Percentiles rank a stretch among this genome's conserved stretches.
These are phyloP conservation scores for Trichoderma atrobrunneum DNA, from an alignment of 2,329 filamentous ascomycete species.

Conservation along the genomic window DNA sequence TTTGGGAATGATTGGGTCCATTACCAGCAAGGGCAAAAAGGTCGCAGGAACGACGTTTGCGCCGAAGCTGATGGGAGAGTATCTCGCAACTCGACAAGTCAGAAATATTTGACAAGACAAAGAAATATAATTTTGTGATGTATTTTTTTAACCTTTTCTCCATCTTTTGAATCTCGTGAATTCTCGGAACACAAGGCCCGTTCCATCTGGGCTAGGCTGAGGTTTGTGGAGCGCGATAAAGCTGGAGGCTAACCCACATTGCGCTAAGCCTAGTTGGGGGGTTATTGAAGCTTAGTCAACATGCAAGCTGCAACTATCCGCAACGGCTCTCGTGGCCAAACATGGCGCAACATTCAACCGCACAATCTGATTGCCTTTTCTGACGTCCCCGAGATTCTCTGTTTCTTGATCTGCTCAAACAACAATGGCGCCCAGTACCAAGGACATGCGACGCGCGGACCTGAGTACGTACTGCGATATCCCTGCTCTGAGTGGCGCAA, in stretches of 20 bases:
- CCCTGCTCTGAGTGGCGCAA: background rate
- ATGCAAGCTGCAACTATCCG: background rate
- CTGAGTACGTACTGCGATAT: conserved; percentile 36
- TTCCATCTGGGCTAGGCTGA: background rate
- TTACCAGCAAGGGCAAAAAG: background rate
- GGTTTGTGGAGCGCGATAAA: background rate
- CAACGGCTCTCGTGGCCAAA: conserved; percentile 12
- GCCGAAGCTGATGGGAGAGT: background rate
- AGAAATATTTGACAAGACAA: background rate
- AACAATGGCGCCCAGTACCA: conserved; percentile 40
- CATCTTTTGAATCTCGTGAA: background rate
- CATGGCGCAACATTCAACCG: background rate
- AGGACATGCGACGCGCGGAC: conserved; percentile 45
- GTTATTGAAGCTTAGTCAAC: background rate
- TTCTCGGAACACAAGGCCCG: background rate
- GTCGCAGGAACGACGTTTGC: conserved; percentile 7
- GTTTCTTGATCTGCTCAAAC: background rate
- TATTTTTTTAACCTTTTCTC: background rate
- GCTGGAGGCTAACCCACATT: background rate
- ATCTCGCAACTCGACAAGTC: background rate
- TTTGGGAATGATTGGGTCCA: conserved; percentile 3
- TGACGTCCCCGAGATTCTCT: background rate
- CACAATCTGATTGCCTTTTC: background rate
- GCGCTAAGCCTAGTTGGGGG: background rate
- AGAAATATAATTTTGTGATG: background rate